Conservation (phyloP, 805 yeast species). For the Allodekkera sacchari region DNA sequence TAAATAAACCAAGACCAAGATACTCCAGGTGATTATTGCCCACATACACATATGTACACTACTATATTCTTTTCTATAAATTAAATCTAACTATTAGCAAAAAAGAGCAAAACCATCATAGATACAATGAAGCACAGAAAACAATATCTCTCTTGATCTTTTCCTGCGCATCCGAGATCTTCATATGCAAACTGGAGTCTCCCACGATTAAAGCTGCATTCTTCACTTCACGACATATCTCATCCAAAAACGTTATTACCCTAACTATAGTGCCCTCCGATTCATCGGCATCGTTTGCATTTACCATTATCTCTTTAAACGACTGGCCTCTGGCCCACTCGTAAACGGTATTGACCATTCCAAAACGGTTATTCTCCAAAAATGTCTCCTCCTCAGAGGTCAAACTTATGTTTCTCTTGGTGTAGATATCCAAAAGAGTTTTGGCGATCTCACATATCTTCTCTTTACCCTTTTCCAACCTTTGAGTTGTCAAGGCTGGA, state of each 20-base stretch:
- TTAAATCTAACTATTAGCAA: neutral
- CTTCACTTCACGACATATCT: constrained; percentile 88
- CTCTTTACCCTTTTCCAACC: constrained; percentile 62
- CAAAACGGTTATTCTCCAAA: constrained; percentile 76
- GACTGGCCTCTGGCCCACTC: constrained; percentile 97
- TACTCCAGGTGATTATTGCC: neutral
- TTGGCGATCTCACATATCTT: constrained; percentile 66
- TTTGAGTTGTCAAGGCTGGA: constrained; percentile 48
- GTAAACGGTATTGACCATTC: constrained; percentile 85
- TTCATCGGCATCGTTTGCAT: constrained; percentile 65
- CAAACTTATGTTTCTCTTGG: constrained; percentile 60
- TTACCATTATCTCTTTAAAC: constrained; percentile 82
- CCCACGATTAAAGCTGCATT: constrained; percentile 93
- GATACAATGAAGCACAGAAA: constrained; percentile 88
- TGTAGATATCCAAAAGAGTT: constrained; percentile 51
- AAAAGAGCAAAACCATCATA: constrained; percentile 36
- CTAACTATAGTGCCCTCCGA: constrained; percentile 92
- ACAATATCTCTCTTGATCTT: constrained; percentile 94
- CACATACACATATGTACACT: neutral
- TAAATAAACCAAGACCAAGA: constrained; percentile 1
- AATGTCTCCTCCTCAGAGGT: constrained; percentile 84
- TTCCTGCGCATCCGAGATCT: constrained; percentile 90
- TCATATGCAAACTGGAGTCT: constrained; percentile 79
- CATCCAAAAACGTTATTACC: constrained; percentile 90
- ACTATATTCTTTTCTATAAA: too few species aligned